A percentile compares a stretch with the other conserved stretches of the same genome.
These are phyloP conservation scores for Nothophoma quercina DNA, from an alignment of 2,329 filamentous ascomycete species.

Conservation along the genomic window DNA sequence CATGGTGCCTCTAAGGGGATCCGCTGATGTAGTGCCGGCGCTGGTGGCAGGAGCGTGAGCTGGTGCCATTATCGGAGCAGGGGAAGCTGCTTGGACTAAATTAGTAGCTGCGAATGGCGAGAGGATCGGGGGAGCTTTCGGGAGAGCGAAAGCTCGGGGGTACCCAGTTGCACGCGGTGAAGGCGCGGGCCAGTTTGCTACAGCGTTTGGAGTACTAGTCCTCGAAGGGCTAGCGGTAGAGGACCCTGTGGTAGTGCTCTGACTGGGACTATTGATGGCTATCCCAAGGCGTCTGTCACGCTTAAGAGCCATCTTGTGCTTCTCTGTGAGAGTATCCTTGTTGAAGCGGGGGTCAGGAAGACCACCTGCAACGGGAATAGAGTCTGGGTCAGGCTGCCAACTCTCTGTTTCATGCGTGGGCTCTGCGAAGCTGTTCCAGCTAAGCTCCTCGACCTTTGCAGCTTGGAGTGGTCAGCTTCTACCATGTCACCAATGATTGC, in stretches of 20 bases:
- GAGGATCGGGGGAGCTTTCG: neutral
- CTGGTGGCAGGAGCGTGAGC: neutral
- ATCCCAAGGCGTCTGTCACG: neutral
- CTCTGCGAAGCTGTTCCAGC: constrained; percentile 19
- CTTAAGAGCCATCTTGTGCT: neutral
- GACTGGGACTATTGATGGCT: neutral
- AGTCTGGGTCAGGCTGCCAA: constrained; percentile 20
- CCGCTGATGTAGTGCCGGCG: neutral
- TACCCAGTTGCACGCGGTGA: neutral
- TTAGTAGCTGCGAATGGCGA: neutral
- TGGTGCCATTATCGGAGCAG: neutral
- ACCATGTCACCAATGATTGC: too few relatives aligned
- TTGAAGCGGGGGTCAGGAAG: constrained; percentile 16
- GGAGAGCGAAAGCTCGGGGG: neutral
- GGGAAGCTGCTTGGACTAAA: neutral
- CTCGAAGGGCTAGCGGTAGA: neutral
- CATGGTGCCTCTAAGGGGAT: neutral
- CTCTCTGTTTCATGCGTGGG: constrained; percentile 14
- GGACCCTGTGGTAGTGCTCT: neutral
- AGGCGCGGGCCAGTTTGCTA: constrained; percentile 2
- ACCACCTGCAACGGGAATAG: constrained; percentile 5
- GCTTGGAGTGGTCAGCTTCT: neutral
- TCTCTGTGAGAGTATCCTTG: neutral
- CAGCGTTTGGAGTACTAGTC: neutral
- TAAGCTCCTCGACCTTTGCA: neutral